These are phyloP conservation scores for Botrytis pseudocinerea DNA, from an alignment of 2,329 filamentous ascomycete genomes.

Conservation along the genomic window DNA sequence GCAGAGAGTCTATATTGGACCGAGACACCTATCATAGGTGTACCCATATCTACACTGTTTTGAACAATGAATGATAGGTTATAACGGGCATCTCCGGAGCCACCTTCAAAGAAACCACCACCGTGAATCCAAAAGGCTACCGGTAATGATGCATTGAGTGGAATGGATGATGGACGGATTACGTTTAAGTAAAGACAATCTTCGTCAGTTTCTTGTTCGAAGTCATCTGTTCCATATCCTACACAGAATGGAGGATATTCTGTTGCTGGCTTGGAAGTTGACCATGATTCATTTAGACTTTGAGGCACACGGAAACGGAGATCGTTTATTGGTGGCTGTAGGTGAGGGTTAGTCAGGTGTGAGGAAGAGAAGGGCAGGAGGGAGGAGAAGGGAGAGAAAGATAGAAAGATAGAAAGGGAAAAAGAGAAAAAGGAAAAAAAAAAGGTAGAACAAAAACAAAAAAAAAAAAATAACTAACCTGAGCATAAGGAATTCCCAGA, in stretches of 20 bases:
- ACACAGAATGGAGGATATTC: slow-evolving; percentile 32
- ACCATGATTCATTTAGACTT: slow-evolving; percentile 33
- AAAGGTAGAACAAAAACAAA: no score
- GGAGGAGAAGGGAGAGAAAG: not conserved
- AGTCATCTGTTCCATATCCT: slow-evolving; percentile 34
- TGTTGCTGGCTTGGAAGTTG: slow-evolving; percentile 24
- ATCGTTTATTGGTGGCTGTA: slow-evolving; percentile 32
- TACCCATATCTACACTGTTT: slow-evolving; percentile 45
- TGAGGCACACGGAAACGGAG: slow-evolving; percentile 32
- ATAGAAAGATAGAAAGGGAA: not conserved
- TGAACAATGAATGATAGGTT: slow-evolving; percentile 36
- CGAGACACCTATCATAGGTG: slow-evolving; percentile 49
- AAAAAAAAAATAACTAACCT: slow-evolving; percentile 17
- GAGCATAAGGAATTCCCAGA: slow-evolving; percentile 34
- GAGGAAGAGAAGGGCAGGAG: not conserved
- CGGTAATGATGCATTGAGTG: slow-evolving; percentile 41
- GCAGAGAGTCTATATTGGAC: slow-evolving; percentile 49
- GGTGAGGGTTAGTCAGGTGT: not conserved
- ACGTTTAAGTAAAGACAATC: slow-evolving; percentile 58
- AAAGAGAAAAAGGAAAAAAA: not conserved
- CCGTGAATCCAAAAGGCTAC: slow-evolving; percentile 58
- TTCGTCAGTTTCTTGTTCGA: slow-evolving; percentile 41
- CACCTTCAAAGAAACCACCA: slow-evolving; percentile 46
- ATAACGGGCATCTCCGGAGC: slow-evolving; percentile 29
- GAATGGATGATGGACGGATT: slow-evolving; percentile 46